Percentiles rank a stretch among this genome's conserved stretches.
These are phyloP conservation scores for Kalmanozyma brasiliensis DNA, from an alignment of 1,284 basidiomycete genomes.

Conservation along the genomic window DNA sequence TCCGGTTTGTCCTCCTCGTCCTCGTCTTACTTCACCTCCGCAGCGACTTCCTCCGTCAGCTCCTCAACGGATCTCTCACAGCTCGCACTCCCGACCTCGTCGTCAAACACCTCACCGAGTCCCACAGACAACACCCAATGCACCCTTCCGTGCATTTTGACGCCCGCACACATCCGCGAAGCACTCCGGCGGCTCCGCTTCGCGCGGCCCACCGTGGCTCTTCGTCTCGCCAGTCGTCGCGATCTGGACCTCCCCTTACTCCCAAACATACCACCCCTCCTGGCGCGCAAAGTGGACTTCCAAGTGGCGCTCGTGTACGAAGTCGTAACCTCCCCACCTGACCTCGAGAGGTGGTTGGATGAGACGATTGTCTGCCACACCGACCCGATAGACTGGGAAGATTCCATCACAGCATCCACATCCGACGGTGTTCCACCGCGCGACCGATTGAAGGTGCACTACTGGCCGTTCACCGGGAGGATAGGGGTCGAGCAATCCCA, in stretches of 20 bases:
- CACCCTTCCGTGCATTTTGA: background rate
- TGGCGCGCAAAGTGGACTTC: conserved; percentile 20
- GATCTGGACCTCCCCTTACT: too few species aligned
- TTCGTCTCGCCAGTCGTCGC: conserved; percentile 27
- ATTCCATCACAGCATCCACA: conserved; percentile 1
- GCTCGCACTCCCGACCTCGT: too few species aligned
- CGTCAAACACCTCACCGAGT: too few species aligned
- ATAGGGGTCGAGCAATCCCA: conserved; percentile 34
- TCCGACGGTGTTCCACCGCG: conserved; percentile 17
- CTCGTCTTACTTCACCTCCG: too few species aligned
- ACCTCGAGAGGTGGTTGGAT: conserved; percentile 34
- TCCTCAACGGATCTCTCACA: too few species aligned
- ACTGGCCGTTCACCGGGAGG: conserved; percentile 14
- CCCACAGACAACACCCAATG: too few species aligned
- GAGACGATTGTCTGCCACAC: conserved; percentile 14
- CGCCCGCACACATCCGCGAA: conserved; percentile 9
- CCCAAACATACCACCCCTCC: conserved; percentile 12
- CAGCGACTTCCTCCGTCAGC: too few species aligned
- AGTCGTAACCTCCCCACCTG: conserved; percentile 1
- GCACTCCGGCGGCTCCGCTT: conserved; percentile 21
- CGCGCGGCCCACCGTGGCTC: conserved; percentile 23
- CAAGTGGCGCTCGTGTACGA: conserved; percentile 45
- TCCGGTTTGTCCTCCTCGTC: too few species aligned
- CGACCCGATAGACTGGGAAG: conserved; percentile 11
- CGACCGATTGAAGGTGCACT: conserved; percentile 26